Base-by-base conservation (phyloP, 1,139 yeast species). In the Yueomyces sp. region DNA sequence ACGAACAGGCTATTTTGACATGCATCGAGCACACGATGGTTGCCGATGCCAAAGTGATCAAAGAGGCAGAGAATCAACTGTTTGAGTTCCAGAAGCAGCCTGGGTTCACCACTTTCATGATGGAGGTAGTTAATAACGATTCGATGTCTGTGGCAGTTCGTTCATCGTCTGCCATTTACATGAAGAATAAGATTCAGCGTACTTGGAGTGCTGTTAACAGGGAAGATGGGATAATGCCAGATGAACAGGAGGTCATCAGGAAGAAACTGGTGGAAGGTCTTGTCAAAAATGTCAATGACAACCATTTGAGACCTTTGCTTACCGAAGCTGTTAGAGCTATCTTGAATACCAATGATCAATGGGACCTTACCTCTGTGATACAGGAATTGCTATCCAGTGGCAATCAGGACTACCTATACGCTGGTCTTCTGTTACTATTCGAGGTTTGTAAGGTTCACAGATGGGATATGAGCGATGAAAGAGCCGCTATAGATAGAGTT, bases 1-100 rank as follows among this genome's bases (percentile, higher is more conserved):
- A 85, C 61, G 77, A 81, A 46, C 69, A 73, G 52, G 70, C 73
- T 33, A 72, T 86, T 45, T 75, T 85, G 56, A 72, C 72, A 50
- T 82, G 91, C 60, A 82, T 91, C 53, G 73, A 81, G 41, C 87
- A 82, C 29, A 86, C 97, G 0, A 70, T 91, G 47, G 82, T 81
- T 51, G 76, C 87, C 1, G 79, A 82, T 55, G 81, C 76, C 39
- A 63, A 65, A 34, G 63, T 74, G 36, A 75, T 95, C 52, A 72
- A 69, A 48, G 73, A 74, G 42, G 93, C 96, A 0, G 97, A 89
- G 60, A 53, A 59, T 5, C 75, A 81, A 53, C 72, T 89, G 41
- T 66, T 66, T 39, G 73, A 72, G 50, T 72, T 77, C 39, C 78
- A 78, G 41, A 60, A 60, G 39, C 66, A 73, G 25, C 70, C 75